Evolutionary conservation across 495 filamentous ascomycete species (phyloP).

Genomic region (Schizothecium vesticola): DNA sequence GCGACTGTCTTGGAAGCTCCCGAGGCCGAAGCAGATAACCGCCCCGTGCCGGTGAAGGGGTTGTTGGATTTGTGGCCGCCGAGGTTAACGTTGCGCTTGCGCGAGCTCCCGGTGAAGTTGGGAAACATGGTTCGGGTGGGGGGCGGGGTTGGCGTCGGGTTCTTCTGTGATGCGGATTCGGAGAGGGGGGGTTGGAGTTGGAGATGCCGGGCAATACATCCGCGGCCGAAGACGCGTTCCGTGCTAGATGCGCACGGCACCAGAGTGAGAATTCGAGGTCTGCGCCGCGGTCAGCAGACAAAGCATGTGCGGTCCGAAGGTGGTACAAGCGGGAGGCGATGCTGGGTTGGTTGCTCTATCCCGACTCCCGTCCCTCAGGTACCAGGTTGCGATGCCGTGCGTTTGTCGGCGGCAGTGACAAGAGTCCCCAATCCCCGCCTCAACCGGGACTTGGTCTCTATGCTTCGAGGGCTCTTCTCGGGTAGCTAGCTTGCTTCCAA

Average conservation of each 20-base stretch:
- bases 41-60: slow-evolving; percentile 58
- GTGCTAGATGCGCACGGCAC: neutral
- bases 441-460: neutral
- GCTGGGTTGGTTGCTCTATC: neutral
- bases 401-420: neutral
- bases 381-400: neutral
- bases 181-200: neutral
- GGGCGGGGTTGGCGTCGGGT: neutral
- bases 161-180: neutral
- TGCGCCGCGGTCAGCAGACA: neutral
- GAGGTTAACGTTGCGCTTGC: slow-evolving; percentile 88
- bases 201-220: neutral
- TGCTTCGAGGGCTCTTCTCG: too few relatives aligned
- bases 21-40: slow-evolving; percentile 39
- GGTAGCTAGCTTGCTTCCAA: too few relatives aligned
- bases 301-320: neutral
- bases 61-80: slow-evolving; percentile 71
- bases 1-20: slow-evolving; percentile 73
- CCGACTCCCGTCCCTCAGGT: neutral
- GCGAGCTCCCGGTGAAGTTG: slow-evolving; percentile 81
- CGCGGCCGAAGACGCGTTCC: neutral
- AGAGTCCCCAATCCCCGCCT: neutral
- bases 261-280: neutral
- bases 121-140: slow-evolving; percentile 61
- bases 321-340: neutral